phyloP scores from a whole-genome alignment of 2,329 filamentous ascomycete species.

The Dryadomyces quercivorus region DNA sequence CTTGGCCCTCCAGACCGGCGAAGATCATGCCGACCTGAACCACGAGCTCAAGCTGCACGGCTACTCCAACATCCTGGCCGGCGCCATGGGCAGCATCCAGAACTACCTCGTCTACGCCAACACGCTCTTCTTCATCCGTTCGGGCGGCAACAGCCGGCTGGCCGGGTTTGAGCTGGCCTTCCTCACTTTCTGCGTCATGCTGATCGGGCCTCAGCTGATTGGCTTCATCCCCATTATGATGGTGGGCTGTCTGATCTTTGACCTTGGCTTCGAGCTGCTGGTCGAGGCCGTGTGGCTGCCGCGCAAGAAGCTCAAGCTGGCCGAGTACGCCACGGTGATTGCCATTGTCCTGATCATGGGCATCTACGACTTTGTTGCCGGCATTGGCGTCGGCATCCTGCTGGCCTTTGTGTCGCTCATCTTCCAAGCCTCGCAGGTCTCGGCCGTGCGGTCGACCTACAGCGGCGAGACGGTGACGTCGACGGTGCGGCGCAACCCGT shows the following conservation, averaged over 20 bases:
- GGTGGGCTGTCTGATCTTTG: constrained; percentile 88
- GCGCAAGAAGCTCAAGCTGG: constrained; percentile 71
- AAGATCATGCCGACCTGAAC: constrained; percentile 86
- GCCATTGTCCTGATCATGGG: constrained; percentile 94
- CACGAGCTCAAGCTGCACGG: constrained; percentile 87
- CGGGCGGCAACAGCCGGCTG: constrained; percentile 74
- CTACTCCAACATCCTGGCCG: constrained; percentile 83
- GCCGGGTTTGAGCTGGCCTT: constrained; percentile 76
- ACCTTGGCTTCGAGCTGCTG: constrained; percentile 85
- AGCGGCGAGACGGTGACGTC: constrained; percentile 82
- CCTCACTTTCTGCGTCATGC: constrained; percentile 69
- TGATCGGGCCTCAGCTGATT: constrained; percentile 76
- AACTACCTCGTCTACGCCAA: constrained; percentile 98
- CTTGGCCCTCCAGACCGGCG: constrained; percentile 75
- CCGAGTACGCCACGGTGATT: constrained; percentile 84
- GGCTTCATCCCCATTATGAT: constrained; percentile 96
- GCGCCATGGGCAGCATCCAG: constrained; percentile 75
- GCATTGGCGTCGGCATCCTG: constrained; percentile 83
- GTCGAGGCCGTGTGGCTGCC: constrained; percentile 82
- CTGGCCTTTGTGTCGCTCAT: constrained; percentile 86
- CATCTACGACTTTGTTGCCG: constrained; percentile 88
- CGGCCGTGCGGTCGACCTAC: constrained; percentile 82
- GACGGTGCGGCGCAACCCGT: constrained; percentile 80
- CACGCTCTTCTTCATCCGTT: constrained; percentile 90
- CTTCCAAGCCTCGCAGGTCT: constrained; percentile 80